Evolutionary conservation across 2,329 filamentous ascomycete genomes (phyloP), one percentile per base, ranked within the genome.

Genomic region (Penicillium sp.): DNA sequence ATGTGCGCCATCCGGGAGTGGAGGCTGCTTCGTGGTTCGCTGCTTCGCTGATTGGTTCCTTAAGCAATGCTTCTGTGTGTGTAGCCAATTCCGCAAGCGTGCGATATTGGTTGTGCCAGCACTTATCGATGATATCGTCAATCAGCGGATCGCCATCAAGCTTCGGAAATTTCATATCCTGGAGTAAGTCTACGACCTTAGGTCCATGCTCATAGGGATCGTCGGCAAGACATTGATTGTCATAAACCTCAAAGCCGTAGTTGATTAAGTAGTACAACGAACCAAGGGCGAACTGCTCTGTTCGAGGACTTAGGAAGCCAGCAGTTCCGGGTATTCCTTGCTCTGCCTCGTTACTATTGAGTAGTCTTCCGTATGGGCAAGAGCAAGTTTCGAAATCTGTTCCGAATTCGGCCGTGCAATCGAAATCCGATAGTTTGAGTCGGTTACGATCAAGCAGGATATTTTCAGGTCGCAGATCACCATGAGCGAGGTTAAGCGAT

Each of bases 191-290:
- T 34, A 58, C 41, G 3, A 53, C 43, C 33, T 46, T 49, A 16
- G 39, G 50, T 2, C 52, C 48, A 47, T 61, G 54, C 3, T 61
- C 48, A 2, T 48, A 28, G 21, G 51, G 51, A 46, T 61, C 50
- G 3, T 58, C 37, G 2, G 41, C 43, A 36, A 64, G 48, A 43
- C 36, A 51, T 36, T 23, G 51, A 48, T 64, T 53, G 18, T 34
- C 51, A 41, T 62, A 62, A 33, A 62, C 54, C 40, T 60, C 54
- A 51, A 55, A 58, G 6, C 56, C 54, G 26, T 64, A 62, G 37
- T 60, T 62, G 20, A 62, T 60, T 4, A 57, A 32, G 30, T 63
- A 64, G 43, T 51, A 63, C n/a, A 64, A 41, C 2, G 54, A 63
- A 27, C 59, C 56, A 3, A 63, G 51, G 17, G 60, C 54, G 13